These are phyloP conservation scores for Ogataea nakhonphanomensis DNA, from an alignment of 805 yeast species.

Conservation along the genomic window DNA sequence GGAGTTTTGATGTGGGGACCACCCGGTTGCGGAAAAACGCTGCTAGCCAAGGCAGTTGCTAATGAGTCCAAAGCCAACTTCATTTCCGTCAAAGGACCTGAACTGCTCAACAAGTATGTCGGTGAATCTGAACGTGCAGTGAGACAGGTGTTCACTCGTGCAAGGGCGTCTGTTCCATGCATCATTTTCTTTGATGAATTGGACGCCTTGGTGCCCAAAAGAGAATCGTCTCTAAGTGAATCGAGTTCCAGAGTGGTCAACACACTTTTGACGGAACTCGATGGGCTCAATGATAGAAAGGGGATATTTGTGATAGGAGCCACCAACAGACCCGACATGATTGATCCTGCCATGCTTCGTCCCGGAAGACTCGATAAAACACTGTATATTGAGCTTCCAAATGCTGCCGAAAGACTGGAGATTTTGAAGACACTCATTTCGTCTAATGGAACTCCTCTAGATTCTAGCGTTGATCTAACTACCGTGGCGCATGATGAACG, in stretches of 20 bases:
- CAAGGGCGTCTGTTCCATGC: slow-evolving; percentile 92
- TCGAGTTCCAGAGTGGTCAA: slow-evolving; percentile 92
- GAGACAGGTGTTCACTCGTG: slow-evolving; percentile 90
- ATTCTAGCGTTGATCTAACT: slow-evolving; percentile 54
- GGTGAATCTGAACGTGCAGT: slow-evolving; percentile 94
- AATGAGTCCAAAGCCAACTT: slow-evolving; percentile 96
- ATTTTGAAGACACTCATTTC: slow-evolving; percentile 74
- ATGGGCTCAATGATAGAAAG: slow-evolving; percentile 87
- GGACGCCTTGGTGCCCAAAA: slow-evolving; percentile 92
- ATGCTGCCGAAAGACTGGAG: slow-evolving; percentile 71
- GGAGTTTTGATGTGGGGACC: slow-evolving; percentile 99
- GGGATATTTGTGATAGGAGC: slow-evolving; percentile 97
- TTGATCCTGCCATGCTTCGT: slow-evolving; percentile 95
- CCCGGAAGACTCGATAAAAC: slow-evolving; percentile 97
- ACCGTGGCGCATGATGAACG: slow-evolving; percentile 69
- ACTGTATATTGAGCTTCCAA: slow-evolving; percentile 85
- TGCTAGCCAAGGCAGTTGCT: slow-evolving; percentile 96
- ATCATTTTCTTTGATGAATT: slow-evolving; percentile 93
- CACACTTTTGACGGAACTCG: slow-evolving; percentile 89
- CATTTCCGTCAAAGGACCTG: slow-evolving; percentile 95
- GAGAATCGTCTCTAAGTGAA: slow-evolving; percentile 86
- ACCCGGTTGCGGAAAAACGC: slow-evolving; percentile 98
- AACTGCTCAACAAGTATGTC: slow-evolving; percentile 88
- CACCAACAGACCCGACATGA: slow-evolving; percentile 96
- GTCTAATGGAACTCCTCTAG: slow-evolving; percentile 74